Base-by-base conservation (phyloP, 345 rosid species). In the Moricandia arvensis region DNA sequence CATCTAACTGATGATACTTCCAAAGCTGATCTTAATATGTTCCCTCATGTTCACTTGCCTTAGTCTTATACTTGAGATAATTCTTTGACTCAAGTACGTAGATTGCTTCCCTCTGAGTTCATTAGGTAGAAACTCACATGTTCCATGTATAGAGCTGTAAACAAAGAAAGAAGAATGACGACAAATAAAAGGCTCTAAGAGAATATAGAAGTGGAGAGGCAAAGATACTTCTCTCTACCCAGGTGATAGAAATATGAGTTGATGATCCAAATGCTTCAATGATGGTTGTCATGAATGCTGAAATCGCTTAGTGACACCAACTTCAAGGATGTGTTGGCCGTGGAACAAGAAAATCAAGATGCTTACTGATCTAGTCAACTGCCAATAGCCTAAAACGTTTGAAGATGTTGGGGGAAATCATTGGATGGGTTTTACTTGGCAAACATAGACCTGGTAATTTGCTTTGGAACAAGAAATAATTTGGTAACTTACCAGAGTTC, bases 231-330 rank as follows among this genome's bases (percentile, higher is more conserved):
- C 95, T 94, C 69, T 83, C 98, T 33, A 91, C 98, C 18, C 97
- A 86, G 79, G 97, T 94, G 51, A 88, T 91, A 66, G 98, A 94
- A 85, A 82, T 90, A 30, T 97, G 98, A 41, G 97, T 94, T 66
- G 98, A 94, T 73, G 90, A 91, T 59, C 98, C 98, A 13, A 96
- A 94, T 79, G 98, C 98, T 17, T 88, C 97, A 43, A 86, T 94
- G 98, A 91, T 94, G 95, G 89, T 94, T 76, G 98, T 91, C 61
- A 91, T 91, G 97, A 94, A 94, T 69, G 91, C 97, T 18, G 98
- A 94, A 87, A 87, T 94, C 16, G 91, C 97, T 79, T 97, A 94
- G 82, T 72, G 91, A 67, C 98, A 94, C 84, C 97, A 91, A 81
- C 96, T 91, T 51, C 82, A 97, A 75, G 97, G 97, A 76, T 87